These are phyloP conservation scores for Didymella lethalis DNA, from an alignment of 2,329 filamentous ascomycete genomes.

Conservation along the genomic window DNA sequence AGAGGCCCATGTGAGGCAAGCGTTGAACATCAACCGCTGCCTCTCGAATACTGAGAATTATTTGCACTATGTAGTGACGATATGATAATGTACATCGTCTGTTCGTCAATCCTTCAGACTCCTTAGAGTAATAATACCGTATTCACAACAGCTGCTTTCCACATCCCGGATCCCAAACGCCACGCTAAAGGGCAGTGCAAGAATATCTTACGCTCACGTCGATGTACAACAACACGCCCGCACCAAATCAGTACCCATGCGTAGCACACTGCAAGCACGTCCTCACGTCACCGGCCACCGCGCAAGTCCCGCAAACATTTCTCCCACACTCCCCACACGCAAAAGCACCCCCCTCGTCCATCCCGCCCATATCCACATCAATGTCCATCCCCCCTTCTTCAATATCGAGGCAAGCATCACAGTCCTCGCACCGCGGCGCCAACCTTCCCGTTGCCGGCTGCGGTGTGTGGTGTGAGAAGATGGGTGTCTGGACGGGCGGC, in stretches of 20 bases:
- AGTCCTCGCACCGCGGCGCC: constrained; percentile 54
- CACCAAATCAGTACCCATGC: constrained; percentile 1
- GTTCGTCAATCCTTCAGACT: background rate
- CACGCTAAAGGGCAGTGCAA: constrained; percentile 18
- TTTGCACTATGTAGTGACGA: background rate
- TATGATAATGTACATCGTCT: background rate
- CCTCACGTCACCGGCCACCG: constrained; percentile 49
- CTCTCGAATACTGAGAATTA: background rate
- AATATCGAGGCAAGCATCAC: constrained; percentile 48
- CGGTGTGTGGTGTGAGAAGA: constrained; percentile 28
- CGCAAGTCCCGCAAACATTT: constrained; percentile 54
- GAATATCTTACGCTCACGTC: constrained; percentile 14
- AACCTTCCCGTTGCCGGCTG: constrained; percentile 15
- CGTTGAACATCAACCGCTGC: background rate
- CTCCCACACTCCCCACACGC: constrained; percentile 51
- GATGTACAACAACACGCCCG: too few species aligned
- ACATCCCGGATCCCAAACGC: constrained; percentile 10
- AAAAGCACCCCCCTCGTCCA: constrained; percentile 38
- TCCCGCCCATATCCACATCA: constrained; percentile 48
- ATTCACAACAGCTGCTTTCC: background rate
- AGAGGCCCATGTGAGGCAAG: constrained; percentile 15
- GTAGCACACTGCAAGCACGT: constrained; percentile 55
- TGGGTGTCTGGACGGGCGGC: constrained; percentile 35
- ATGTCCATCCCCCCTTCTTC: constrained; percentile 49
- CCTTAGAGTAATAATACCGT: background rate